Evolutionary conservation across 495 filamentous ascomycete species (phyloP), one percentile per base, ranked within the genome.

Genomic region (Venustampulla echinocandica): DNA sequence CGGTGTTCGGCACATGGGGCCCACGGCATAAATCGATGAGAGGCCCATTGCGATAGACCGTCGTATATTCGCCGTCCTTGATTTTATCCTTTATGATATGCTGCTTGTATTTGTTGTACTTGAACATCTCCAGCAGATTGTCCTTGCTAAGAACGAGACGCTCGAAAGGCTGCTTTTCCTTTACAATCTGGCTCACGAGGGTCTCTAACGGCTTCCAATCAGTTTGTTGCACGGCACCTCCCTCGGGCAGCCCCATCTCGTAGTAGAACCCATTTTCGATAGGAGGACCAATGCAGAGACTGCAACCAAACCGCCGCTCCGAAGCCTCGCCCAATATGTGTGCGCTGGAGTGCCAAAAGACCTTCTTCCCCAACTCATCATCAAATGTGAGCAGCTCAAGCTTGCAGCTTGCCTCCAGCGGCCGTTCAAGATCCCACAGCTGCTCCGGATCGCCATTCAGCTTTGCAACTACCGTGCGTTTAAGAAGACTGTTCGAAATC

Each of bases 191-290:
- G 38, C 69, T 64, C 10, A 83, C 83, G 45, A 84, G 78, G 43
- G 65, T 81, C 61, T 93, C 87, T 27, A 98, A 66, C 0, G 86
- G 77, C 46, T 82, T 74, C 77, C 85, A 87, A 60, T 98, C 92
- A 34, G 70, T 63, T 42, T 79, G 67, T 44, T 74, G 73, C 19
- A 98, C 89, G 27, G 81, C 80, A 40, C 76, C 79, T 56, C 76
- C 77, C 19, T 79, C 84, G 19, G 82, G 82, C 17, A 95, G 75
- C 13, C 80, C 82, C 89, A 97, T 95, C 60, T 98, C 90, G 64
- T 97, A 97, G 72, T 93, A 97, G 75, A 97, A 98, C 27, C 93
- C 92, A 64, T 90, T 82, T 11, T 90, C 80, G 24, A 87, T 87
- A 6, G 90, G 92, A 17, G 92, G 92, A 7, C 92, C 92, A 58